phyloP scores from a whole-genome alignment of 768 basidiomycete species.

The Trametes cinnabarina region DNA sequence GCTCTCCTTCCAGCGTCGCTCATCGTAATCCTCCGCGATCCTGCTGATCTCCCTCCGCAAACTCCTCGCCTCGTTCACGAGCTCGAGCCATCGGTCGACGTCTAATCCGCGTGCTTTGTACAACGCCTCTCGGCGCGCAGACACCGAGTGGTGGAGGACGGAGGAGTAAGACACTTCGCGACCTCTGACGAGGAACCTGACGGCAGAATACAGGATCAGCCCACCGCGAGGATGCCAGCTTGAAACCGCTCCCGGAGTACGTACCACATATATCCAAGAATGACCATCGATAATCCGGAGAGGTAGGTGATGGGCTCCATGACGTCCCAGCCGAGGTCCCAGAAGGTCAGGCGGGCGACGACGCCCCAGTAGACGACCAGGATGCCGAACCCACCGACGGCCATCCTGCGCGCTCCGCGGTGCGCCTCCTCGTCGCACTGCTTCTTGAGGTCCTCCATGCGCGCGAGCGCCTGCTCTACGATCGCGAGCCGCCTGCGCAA shows the following conservation, averaged over 20 bases:
- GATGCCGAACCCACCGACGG: conserved; percentile 55
- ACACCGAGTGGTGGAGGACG: conserved; percentile 56
- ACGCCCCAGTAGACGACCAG: conserved; percentile 63
- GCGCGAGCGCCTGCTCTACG: conserved; percentile 43
- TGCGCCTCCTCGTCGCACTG: conserved; percentile 57
- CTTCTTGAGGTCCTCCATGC: conserved; percentile 54
- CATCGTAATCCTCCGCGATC: conserved; percentile 63
- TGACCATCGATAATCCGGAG: conserved; percentile 59
- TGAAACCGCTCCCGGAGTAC: background rate
- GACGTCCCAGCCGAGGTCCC: conserved; percentile 61
- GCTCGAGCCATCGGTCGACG: conserved; percentile 58
- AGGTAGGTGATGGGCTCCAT: conserved; percentile 73
- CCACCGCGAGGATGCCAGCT: background rate
- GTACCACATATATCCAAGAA: conserved; percentile 60
- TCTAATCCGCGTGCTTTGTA: conserved; percentile 60
- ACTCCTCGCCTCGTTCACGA: conserved; percentile 47
- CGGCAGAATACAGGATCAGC: background rate
- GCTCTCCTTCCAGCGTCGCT: conserved; percentile 31
- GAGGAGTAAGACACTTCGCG: conserved; percentile 67
- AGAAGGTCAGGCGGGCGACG: conserved; percentile 64
- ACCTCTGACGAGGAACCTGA: conserved; percentile 58
- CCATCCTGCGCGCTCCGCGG: conserved; percentile 54
- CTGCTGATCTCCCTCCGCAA: conserved; percentile 52
- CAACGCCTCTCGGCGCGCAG: conserved; percentile 51
- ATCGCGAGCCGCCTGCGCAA: conserved; percentile 45